Percentiles rank a stretch among this genome's conserved stretches.
Evolutionary conservation across 371 early-diverging fungal species (phyloP).

Genomic region (Syncephalastrum sp.): DNA sequence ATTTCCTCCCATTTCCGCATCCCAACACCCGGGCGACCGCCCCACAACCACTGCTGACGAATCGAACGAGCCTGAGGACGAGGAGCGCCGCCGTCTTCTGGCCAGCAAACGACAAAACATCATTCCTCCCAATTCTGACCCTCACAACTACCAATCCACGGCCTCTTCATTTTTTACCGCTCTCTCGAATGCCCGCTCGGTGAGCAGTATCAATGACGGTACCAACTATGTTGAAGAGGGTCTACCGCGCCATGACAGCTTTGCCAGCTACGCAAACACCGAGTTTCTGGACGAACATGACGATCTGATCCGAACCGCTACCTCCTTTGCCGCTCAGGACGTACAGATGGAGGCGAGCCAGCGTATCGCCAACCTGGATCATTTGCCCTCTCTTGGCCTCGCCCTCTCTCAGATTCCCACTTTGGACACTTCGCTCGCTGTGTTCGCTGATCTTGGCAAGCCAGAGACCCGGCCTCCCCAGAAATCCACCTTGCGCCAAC

Average conservation of each 20-base stretch:
- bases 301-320: constrained; percentile 22
- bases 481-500: constrained; percentile 19
- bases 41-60: no score
- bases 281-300: constrained; percentile 20
- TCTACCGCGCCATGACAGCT: constrained; percentile 25
- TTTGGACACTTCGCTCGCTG: constrained; percentile 42
- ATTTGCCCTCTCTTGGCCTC: constrained; percentile 42
- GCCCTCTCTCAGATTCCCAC: constrained; percentile 45
- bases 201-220: constrained; percentile 4
- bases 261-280: constrained; percentile 39
- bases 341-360: constrained; percentile 29
- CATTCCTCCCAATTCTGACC: constrained; percentile 1
- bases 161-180: constrained; percentile 13
- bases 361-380: constrained; percentile 25
- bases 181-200: constrained; percentile 10
- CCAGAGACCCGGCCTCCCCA: constrained; percentile 21
- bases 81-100: background rate
- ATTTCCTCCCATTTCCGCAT: constrained; percentile 6
- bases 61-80: background rate
- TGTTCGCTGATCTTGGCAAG: constrained; percentile 24
- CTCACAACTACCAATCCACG: background rate
- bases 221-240: constrained; percentile 9
- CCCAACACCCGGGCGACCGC: background rate
- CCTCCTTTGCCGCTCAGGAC: constrained; percentile 27
- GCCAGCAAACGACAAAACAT: constrained; percentile 1